Conservation (phyloP, 306 rosid genomes). For the Quercus variabilis region DNA sequence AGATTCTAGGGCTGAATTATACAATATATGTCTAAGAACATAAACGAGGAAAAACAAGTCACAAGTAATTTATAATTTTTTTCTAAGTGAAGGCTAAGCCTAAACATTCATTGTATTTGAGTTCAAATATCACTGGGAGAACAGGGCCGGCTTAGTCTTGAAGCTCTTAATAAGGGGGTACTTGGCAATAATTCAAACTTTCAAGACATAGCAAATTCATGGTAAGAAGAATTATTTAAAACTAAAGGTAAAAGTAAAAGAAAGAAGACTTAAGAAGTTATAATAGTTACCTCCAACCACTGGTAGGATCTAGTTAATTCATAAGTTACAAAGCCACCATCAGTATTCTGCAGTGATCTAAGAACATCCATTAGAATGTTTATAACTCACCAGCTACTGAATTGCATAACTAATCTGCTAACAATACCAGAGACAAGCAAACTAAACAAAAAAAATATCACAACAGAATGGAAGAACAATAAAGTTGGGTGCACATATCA, state of each 20-base stretch:
- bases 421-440: neutral
- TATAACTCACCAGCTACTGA: neutral
- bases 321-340: slow-evolving; percentile 87
- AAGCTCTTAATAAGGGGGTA: neutral
- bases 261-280: neutral
- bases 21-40: neutral
- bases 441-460: neutral
- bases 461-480: neutral
- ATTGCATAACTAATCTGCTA: neutral
- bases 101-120: neutral
- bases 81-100: neutral
- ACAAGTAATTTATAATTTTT: neutral
- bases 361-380: neutral
- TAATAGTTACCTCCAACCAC: slow-evolving; percentile 76
- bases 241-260: neutral
- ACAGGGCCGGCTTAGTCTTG: neutral
- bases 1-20: neutral
- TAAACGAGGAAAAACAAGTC: neutral
- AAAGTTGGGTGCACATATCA: neutral
- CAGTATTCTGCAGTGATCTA: slow-evolving; percentile 49
- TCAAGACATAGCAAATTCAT: too few species aligned
- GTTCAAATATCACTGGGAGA: neutral
- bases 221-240: neutral
- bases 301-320: slow-evolving; percentile 83
- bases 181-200: too few species aligned